phyloP scores from a whole-genome alignment of 371 early-diverging fungal genomes.

The Mucor plumbeus region DNA sequence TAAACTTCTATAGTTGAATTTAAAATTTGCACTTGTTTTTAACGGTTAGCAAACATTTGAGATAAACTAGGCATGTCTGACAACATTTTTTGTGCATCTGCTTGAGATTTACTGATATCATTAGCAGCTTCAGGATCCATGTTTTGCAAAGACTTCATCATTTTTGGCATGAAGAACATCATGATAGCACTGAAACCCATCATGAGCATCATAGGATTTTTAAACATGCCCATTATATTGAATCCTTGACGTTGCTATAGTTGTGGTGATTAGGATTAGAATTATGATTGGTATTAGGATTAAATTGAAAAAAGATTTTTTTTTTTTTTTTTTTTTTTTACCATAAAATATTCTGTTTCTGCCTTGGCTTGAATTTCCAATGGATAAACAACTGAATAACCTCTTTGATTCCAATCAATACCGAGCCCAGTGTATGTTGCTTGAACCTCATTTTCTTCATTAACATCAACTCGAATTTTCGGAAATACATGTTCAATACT shows the following conservation, averaged over 20 bases:
- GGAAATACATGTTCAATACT: slow-evolving; percentile 52
- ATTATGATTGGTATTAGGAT: neutral
- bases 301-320: neutral
- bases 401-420: slow-evolving; percentile 43
- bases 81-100: slow-evolving; percentile 46
- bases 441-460: slow-evolving; percentile 30
- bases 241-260: slow-evolving; percentile 51
- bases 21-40: slow-evolving; percentile 9
- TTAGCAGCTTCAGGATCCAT: slow-evolving; percentile 50
- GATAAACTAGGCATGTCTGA: slow-evolving; percentile 49
- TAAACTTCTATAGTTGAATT: neutral
- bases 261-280: neutral
- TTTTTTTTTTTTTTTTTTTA: slow-evolving; percentile 15
- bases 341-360: slow-evolving; percentile 53
- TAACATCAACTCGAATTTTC: slow-evolving; percentile 53
- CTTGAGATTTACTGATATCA: slow-evolving; percentile 43
- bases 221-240: slow-evolving; percentile 49
- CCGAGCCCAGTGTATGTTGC: slow-evolving; percentile 47
- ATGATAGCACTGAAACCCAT: slow-evolving; percentile 49
- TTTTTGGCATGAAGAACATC: slow-evolving; percentile 55
- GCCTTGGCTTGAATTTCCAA: slow-evolving; percentile 50
- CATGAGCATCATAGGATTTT: slow-evolving; percentile 60
- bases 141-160: slow-evolving; percentile 39
- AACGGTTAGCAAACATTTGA: slow-evolving; percentile 36
- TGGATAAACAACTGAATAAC: slow-evolving; percentile 42